Evolutionary conservation across 805 yeast species (phyloP).

Genomic region (Brettanomyces bruxellensis): DNA sequence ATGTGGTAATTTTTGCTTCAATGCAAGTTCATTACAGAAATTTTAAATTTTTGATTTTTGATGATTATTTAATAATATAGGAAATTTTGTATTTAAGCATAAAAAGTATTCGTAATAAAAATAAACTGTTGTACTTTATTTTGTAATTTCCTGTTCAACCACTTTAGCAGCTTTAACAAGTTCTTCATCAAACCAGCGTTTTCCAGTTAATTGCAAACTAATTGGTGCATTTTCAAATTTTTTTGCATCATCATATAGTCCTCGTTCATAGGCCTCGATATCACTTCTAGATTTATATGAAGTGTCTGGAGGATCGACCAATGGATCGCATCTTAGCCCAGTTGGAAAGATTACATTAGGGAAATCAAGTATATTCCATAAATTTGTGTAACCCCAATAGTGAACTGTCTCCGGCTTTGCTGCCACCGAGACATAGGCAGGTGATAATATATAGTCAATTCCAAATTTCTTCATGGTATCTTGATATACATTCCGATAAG

Average conservation of each 20-base stretch:
- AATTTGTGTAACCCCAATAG: conserved; percentile 69
- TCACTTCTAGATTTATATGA: conserved; percentile 11
- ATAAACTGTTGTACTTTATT: neutral
- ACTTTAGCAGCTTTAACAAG: conserved; percentile 11
- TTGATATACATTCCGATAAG: conserved; percentile 39
- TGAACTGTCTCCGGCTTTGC: conserved; percentile 48
- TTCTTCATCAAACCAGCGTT: conserved; percentile 39
- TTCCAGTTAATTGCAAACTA: conserved; percentile 39
- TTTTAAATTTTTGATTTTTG: too few species aligned
- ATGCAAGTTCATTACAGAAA: too few species aligned
- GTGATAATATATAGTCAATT: conserved; percentile 52
- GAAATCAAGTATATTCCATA: conserved; percentile 60
- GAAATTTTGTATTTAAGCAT: too few species aligned
- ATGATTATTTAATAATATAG: too few species aligned
- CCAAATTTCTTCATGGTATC: conserved; percentile 38
- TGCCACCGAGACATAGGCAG: conserved; percentile 57
- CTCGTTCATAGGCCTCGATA: conserved; percentile 24
- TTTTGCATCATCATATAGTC: conserved; percentile 24
- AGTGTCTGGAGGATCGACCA: conserved; percentile 13
- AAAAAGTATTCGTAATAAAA: neutral
- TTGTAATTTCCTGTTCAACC: neutral
- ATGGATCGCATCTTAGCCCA: conserved; percentile 38
- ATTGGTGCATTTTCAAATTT: conserved; percentile 37
- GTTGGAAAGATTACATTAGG: conserved; percentile 57
- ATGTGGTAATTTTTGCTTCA: too few species aligned